Evolutionary conservation across 1,139 yeast genomes (phyloP).

Genomic region (Scheffersomyces illinoinensis): DNA sequence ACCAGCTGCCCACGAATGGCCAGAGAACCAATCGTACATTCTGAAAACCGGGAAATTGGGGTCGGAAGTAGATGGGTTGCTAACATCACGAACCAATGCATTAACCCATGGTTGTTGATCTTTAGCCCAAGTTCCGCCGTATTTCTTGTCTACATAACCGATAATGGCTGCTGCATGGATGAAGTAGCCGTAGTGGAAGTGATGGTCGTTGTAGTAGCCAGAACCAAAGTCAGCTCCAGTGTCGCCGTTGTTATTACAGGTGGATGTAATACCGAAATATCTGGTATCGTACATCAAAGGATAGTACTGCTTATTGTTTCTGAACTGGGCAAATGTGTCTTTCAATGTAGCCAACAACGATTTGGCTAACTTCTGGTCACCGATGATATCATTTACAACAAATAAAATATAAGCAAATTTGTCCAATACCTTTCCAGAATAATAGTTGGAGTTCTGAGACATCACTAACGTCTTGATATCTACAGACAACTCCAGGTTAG

Average conservation of each 20-base stretch:
- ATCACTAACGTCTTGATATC: constrained; percentile 54
- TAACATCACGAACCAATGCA: constrained; percentile 69
- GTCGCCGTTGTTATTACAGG: constrained; percentile 54
- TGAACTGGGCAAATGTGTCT: constrained; percentile 52
- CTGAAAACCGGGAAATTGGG: constrained; percentile 75
- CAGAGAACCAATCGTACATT: constrained; percentile 77
- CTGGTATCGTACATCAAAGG: constrained; percentile 72
- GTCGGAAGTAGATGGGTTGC: constrained; percentile 66
- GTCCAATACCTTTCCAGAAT: constrained; percentile 70
- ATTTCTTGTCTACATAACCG: constrained; percentile 61
- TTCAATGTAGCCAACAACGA: constrained; percentile 52
- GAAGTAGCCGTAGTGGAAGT: constrained; percentile 79
- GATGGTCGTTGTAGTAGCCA: constrained; percentile 73
- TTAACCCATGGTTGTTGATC: constrained; percentile 69
- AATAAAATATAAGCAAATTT: constrained; percentile 72
- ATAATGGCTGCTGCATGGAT: constrained; percentile 78
- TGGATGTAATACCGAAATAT: constrained; percentile 68
- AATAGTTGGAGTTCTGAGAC: constrained; percentile 56
- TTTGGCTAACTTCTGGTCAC: constrained; percentile 51
- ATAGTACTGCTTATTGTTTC: constrained; percentile 50
- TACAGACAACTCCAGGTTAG: constrained; percentile 57
- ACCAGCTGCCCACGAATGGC: constrained; percentile 88
- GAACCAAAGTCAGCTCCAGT: constrained; percentile 50
- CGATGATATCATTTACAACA: constrained; percentile 60
- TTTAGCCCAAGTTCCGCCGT: constrained; percentile 66